Percentiles rank a stretch among this genome's conserved stretches.
Conservation (phyloP, 192 early-diverging fungal genomes). For the Gryganskiella cystojenkinii region DNA sequence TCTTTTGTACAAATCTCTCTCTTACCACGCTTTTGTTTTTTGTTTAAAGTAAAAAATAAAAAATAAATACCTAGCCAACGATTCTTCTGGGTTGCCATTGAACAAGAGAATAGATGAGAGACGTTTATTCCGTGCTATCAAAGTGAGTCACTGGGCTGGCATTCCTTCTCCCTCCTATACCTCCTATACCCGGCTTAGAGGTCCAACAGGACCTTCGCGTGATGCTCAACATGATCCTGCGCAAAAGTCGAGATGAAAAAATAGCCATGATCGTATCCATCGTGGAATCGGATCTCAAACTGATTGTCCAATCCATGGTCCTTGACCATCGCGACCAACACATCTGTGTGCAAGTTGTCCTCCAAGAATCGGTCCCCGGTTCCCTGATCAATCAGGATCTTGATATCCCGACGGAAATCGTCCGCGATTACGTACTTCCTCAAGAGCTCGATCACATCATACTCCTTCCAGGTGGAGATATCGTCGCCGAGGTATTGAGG, state of each 20-base stretch:
- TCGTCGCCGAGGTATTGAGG: slow-evolving; percentile 76
- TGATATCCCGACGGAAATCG: slow-evolving; percentile 26
- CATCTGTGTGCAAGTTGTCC: slow-evolving; percentile 70
- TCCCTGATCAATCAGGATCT: slow-evolving; percentile 41
- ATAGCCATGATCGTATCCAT: slow-evolving; percentile 91
- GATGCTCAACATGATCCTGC: slow-evolving; percentile 80
- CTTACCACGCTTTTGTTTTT: neutral
- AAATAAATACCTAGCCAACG: neutral
- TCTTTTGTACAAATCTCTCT: neutral
- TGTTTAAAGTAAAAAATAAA: neutral
- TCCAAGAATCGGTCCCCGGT: slow-evolving; percentile 74
- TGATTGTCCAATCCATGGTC: slow-evolving; percentile 50
- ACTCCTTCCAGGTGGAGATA: slow-evolving; percentile 68
- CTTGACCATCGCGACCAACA: slow-evolving; percentile 63
- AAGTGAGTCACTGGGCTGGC: too few relatives aligned
- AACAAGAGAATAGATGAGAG: too few relatives aligned
- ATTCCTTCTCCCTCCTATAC: too few relatives aligned
- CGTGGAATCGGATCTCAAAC: slow-evolving; percentile 74
- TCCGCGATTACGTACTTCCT: slow-evolving; percentile 55
- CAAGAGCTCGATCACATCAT: slow-evolving; percentile 82
- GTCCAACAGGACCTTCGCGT: slow-evolving; percentile 57
- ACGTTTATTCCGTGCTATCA: neutral
- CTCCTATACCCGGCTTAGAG: neutral
- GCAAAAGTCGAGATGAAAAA: slow-evolving; percentile 87
- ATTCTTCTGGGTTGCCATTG: too few relatives aligned